Conservation (phyloP, 129 eudicot genomes). For the Saussurea involucrata region DNA sequence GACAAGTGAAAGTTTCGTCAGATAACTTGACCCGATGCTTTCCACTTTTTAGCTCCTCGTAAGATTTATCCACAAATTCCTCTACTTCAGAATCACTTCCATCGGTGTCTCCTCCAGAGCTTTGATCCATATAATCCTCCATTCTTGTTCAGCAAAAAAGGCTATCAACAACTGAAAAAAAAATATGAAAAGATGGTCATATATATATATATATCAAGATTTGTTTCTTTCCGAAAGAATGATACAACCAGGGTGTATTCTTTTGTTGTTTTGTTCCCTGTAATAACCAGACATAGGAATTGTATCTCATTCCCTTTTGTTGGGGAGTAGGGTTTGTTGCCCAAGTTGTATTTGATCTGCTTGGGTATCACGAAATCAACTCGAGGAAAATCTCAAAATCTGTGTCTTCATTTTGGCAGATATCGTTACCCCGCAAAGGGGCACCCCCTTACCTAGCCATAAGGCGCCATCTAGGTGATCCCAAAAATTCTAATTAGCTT, state of each 20-base stretch:
- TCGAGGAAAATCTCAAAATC: too few relatives aligned
- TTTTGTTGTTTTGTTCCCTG: background rate
- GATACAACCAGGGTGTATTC: background rate
- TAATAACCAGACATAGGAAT: background rate
- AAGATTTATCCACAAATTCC: slow-evolving; percentile 54
- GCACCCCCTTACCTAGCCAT: too few relatives aligned
- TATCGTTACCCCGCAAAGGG: too few relatives aligned
- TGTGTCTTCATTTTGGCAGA: too few relatives aligned
- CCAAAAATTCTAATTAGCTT: too few relatives aligned
- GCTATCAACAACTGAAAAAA: background rate
- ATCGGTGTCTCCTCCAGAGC: slow-evolving; percentile 61
- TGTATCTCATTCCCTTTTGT: background rate
- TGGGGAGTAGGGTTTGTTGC: too few relatives aligned
- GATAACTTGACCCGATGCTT: slow-evolving; percentile 45
- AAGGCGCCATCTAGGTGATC: too few relatives aligned
- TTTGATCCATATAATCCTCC: slow-evolving; percentile 38
- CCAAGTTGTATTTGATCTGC: too few relatives aligned
- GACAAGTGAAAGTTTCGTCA: slow-evolving; percentile 53
- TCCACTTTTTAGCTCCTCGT: slow-evolving; percentile 59
- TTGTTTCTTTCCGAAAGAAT: background rate
- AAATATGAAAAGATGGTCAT: background rate
- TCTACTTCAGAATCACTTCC: slow-evolving; percentile 62
- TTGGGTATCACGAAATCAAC: too few relatives aligned
- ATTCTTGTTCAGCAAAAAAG: background rate
- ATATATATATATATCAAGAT: background rate